These are phyloP conservation scores for Trichoderma parareesei DNA, from an alignment of 495 filamentous ascomycete genomes.

Conservation along the genomic window DNA sequence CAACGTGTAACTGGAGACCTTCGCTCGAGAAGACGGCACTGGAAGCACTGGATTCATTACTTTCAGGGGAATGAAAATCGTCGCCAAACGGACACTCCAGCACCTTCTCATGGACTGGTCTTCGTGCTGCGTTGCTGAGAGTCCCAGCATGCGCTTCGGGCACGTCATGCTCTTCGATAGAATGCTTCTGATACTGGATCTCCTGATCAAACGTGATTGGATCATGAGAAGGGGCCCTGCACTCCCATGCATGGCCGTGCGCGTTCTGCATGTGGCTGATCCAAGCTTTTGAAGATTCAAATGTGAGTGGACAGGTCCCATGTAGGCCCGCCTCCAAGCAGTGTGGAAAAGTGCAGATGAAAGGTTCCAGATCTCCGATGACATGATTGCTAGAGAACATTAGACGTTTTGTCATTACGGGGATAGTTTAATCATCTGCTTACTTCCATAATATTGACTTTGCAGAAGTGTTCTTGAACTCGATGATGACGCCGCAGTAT, in stretches of 20 bases:
- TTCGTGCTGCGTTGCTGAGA: conserved; percentile 25
- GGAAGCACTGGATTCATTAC: conserved; percentile 17
- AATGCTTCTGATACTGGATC: conserved; percentile 24
- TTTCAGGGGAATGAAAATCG: conserved; percentile 23
- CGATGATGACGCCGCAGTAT: conserved; percentile 28
- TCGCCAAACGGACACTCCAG: conserved; percentile 27
- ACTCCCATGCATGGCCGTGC: conserved; percentile 28
- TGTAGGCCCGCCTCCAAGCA: conserved; percentile 21
- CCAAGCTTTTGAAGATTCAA: conserved; percentile 30
- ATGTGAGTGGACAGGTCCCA: conserved; percentile 20
- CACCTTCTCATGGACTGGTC: conserved; percentile 22
- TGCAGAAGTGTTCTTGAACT: conserved; percentile 19
- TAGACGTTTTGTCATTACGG: conserved; percentile 12
- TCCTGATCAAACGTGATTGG: conserved; percentile 23
- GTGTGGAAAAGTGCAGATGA: conserved; percentile 22
- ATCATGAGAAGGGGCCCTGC: conserved; percentile 27
- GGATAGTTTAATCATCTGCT: no score
- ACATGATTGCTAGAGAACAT: conserved; percentile 23
- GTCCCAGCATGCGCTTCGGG: conserved; percentile 22
- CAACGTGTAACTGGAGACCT: conserved; percentile 26
- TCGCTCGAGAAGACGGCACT: conserved; percentile 24
- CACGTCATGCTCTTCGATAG: conserved; percentile 24
- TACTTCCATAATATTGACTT: conserved; percentile 15
- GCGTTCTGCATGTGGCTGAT: conserved; percentile 26
- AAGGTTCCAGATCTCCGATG: conserved; percentile 27